Percentiles rank a stretch among this genome's conserved stretches.
Evolutionary conservation across 2,329 filamentous ascomycete genomes (phyloP).

Genomic region (Cladophialophora bantiana): DNA sequence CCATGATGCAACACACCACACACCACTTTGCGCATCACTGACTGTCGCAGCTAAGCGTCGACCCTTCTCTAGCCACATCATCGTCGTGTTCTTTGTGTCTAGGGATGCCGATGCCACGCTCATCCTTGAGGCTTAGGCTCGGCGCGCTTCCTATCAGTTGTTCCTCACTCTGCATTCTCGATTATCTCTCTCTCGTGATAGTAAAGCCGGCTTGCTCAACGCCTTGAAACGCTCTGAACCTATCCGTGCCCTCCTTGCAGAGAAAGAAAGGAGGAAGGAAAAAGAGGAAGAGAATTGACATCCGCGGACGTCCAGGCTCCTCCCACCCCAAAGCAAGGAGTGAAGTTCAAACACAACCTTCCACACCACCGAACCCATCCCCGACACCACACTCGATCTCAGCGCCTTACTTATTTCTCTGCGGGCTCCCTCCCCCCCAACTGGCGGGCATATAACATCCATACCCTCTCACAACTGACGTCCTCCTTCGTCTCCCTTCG

Average conservation of each 20-base stretch:
- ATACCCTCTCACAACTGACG: constrained; percentile 15
- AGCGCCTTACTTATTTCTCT: not conserved
- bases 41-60: constrained; percentile 4
- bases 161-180: not conserved
- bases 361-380: not conserved
- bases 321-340: not conserved
- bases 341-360: not conserved
- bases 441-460: constrained; percentile 3
- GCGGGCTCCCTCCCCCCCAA: not conserved
- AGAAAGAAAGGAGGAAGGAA: not conserved
- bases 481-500: not conserved
- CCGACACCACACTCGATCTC: constrained; percentile 1
- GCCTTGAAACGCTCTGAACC: not conserved
- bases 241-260: not conserved
- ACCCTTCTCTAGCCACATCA: constrained; percentile 12
- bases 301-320: not conserved
- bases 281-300: not conserved
- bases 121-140: constrained; percentile 1
- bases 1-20: constrained; percentile 24
- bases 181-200: constrained; percentile 8
- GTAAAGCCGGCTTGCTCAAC: not conserved
- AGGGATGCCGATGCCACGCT: constrained; percentile 1
- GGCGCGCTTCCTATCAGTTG: constrained; percentile 11
- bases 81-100: constrained; percentile 1
- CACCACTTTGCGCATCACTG: constrained; percentile 1